These are phyloP conservation scores for Curvularia spicifera DNA, from an alignment of 2,329 filamentous ascomycete genomes.

Conservation along the genomic window DNA sequence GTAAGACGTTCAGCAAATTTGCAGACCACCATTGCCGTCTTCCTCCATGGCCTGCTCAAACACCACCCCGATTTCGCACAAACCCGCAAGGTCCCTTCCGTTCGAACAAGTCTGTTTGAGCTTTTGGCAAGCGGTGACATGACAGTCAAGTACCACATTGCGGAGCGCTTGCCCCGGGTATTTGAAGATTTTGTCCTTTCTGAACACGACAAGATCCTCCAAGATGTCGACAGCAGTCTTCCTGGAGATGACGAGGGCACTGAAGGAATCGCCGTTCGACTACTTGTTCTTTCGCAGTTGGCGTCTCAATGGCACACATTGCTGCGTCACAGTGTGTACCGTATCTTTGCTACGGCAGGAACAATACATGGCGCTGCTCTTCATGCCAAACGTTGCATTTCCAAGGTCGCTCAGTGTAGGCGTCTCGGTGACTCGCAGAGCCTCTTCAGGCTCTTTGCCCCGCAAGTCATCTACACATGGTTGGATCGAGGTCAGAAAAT, in stretches of 20 bases:
- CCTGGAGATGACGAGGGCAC: constrained; percentile 72
- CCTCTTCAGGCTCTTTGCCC: constrained; percentile 82
- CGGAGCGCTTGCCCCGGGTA: constrained; percentile 70
- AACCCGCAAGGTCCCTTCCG: constrained; percentile 64
- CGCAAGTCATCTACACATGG: constrained; percentile 93
- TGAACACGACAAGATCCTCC: constrained; percentile 81
- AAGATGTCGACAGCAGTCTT: constrained; percentile 81
- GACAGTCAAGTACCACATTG: constrained; percentile 76
- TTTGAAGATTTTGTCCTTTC: constrained; percentile 85
- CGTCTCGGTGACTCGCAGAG: constrained; percentile 69
- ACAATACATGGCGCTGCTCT: constrained; percentile 68
- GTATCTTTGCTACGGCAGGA: constrained; percentile 90
- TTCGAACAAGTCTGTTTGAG: constrained; percentile 74
- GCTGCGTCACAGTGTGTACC: constrained; percentile 84
- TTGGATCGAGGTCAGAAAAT: constrained; percentile 66
- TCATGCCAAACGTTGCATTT: constrained; percentile 77
- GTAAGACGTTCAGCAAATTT: constrained; percentile 70
- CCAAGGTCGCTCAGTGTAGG: constrained; percentile 69
- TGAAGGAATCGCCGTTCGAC: constrained; percentile 84
- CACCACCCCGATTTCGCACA: constrained; percentile 71
- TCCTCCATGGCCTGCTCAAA: constrained; percentile 74
- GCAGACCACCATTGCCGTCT: constrained; percentile 68
- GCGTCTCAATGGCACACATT: constrained; percentile 86
- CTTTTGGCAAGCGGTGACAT: constrained; percentile 72
- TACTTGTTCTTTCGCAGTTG: constrained; percentile 76